A percentile compares a stretch with the other conserved stretches of the same genome.
Conservation (phyloP, 1,139 yeast species). For the Casaregolazyma suthepensis region DNA sequence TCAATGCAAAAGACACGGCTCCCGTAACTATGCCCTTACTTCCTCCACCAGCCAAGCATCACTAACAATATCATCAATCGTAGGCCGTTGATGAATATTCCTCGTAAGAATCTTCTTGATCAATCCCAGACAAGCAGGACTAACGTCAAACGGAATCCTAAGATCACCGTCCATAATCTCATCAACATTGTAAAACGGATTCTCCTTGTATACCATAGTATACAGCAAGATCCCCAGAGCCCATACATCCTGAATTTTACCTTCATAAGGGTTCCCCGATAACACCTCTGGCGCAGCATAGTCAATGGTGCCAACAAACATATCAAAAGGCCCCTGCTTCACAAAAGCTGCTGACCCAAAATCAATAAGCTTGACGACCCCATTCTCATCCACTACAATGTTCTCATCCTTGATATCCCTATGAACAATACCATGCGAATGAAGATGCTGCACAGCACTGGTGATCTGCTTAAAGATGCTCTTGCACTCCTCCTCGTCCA, state of each 20-base stretch:
- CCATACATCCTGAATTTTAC: constrained; percentile 95
- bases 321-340: constrained; percentile 90
- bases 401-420: constrained; percentile 95
- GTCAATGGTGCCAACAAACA: constrained; percentile 94
- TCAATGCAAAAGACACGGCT: too few species aligned
- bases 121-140: constrained; percentile 49
- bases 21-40: not conserved
- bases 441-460: constrained; percentile 73
- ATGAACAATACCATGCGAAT: constrained; percentile 39
- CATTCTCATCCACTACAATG: constrained; percentile 62
- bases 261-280: constrained; percentile 80
- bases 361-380: constrained; percentile 71
- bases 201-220: constrained; percentile 87
- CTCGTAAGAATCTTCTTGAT: constrained; percentile 61
- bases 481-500: constrained; percentile 71
- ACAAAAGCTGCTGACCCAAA: constrained; percentile 93
- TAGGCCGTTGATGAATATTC: constrained; percentile 59
- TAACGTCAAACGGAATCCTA: constrained; percentile 56
- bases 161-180: constrained; percentile 89
- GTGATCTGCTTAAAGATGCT: constrained; percentile 74
- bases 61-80: constrained; percentile 59
- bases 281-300: constrained; percentile 97
- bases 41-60: constrained; percentile 55
- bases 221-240: constrained; percentile 86
- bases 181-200: constrained; percentile 91